These are phyloP conservation scores for Stephania japonica DNA, from an alignment of 164 flowering plant genomes.

Conservation along the genomic window DNA sequence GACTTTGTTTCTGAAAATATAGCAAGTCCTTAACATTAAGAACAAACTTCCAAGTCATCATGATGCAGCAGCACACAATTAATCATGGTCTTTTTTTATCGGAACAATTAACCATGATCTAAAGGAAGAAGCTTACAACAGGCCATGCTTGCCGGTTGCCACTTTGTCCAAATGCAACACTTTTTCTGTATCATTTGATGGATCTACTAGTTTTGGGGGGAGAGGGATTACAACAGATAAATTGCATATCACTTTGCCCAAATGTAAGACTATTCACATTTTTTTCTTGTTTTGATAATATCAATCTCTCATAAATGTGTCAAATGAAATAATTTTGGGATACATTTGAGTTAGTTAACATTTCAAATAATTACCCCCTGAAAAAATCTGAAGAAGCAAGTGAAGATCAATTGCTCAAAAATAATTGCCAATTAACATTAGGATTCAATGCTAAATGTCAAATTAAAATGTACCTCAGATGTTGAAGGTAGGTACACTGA, in stretches of 20 bases:
- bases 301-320: too few relatives aligned
- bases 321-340: too few relatives aligned
- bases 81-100: too few relatives aligned
- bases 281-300: too few relatives aligned
- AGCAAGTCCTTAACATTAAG: background rate
- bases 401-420: background rate
- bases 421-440: background rate
- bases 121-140: too few relatives aligned
- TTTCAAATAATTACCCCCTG: background rate
- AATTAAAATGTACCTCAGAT: slow-evolving; percentile 43
- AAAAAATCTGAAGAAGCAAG: background rate
- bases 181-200: too few relatives aligned
- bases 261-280: background rate
- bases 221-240: background rate
- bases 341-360: background rate
- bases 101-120: too few relatives aligned
- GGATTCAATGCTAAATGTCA: background rate
- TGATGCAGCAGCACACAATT: too few relatives aligned
- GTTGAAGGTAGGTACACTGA: slow-evolving; percentile 58
- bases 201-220: too few relatives aligned
- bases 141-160: too few relatives aligned
- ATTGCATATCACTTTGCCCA: background rate
- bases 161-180: too few relatives aligned
- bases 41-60: background rate
- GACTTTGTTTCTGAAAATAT: background rate